Evolutionary conservation across 2,329 filamentous ascomycete species (phyloP), one percentile per base, ranked within the genome.

Genomic region (Talaromyces marneffei): DNA sequence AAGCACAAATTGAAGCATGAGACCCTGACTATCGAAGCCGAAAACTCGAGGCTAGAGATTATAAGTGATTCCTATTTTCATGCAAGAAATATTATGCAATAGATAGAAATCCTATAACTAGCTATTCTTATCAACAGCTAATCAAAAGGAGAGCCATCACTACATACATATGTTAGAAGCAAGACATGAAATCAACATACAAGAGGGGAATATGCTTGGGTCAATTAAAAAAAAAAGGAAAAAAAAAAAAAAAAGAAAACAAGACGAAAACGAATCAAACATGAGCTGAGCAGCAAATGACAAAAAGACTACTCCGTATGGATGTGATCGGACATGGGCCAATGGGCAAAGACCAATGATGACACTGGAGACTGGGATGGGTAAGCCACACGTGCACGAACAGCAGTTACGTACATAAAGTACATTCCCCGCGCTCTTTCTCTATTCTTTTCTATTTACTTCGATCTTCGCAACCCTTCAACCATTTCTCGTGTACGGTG

Each of bases 131-230:
- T 52, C 27, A 20, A 52, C 48, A 35, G 12, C 14, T 33, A 35
- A 35, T 4, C 29, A 52, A 23, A 2, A 20, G 16, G 46, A 20
- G 29, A 33, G 4, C 23, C 29, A 35, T 52, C n/a, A 35, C 16
- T 27, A 48, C 44, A 18, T 48, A 46, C 42, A 20, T 29, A 52
- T 29, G 29, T 33, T 10, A 14, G n/a, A 33, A 50, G 18, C 48
- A 35, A 12, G 33, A 52, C 48, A 52, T 33, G 48, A 35, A 52
- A 9, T 33, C 29, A 52, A 52, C 29, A 52, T 33, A 61, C 54
- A 46, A 53, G 53, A 46, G 59, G 59, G 59, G 59, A 61, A 61
- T 61, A 61, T 58, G 42, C 37, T 25, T 27, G 40, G 27, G 25
- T 23, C 9, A 35, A 48, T 27, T 9, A 40, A 33, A 55, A 3